Base-by-base conservation (phyloP, 2,329 filamentous ascomycete genomes). In the Fusarium continuum region DNA sequence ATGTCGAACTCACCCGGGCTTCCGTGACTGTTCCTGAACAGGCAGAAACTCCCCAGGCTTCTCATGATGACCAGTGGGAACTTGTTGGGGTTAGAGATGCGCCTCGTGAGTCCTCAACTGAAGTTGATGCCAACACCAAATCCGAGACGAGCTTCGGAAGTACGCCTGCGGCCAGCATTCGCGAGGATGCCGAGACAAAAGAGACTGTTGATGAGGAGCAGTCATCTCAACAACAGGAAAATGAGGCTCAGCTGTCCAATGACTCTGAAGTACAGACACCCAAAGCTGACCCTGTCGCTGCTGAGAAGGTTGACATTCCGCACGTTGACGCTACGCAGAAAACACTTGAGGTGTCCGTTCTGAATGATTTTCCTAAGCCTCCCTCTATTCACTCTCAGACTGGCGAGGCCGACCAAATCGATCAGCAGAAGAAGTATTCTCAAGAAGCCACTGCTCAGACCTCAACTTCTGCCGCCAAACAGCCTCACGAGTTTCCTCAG, bases 301-400 rank as follows among this genome's bases (percentile, higher is more conserved):
- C 29, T 26, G 45, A 47, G 25, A 40, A 61, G 17, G 5, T 13
- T 5, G 36, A 54, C 28, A 20, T 32, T 48, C 20, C 41, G 9
- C 45, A 50, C 20, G 10, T 25, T 11, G 45, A 57, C 14, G 39
- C 23, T 16, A 14, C 26, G 16, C 52, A 60, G 22, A 43, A 57
- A 8, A 29, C 25, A 14, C 54, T 54, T 8, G 60, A 53, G 14
- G 35, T 53, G 25, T 40, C 36, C 9, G 32, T 51, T 19, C 25
- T 65, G 14, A 40, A 58, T 6, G 52, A 61, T 22, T 68, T 68
- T 34, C 58, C 68, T 8, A 64, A 62, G 17, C 62, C 68, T 35
- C 64, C 64, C 16, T 56, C 60, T 10, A 50, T 40, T 17, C 46
- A 57, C 26, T 49, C 40, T n/a, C 39, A 62, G 26, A 13, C 28